Evolutionary conservation across 2,329 filamentous ascomycete species (phyloP).

Genomic region (Alternaria incomplexa): DNA sequence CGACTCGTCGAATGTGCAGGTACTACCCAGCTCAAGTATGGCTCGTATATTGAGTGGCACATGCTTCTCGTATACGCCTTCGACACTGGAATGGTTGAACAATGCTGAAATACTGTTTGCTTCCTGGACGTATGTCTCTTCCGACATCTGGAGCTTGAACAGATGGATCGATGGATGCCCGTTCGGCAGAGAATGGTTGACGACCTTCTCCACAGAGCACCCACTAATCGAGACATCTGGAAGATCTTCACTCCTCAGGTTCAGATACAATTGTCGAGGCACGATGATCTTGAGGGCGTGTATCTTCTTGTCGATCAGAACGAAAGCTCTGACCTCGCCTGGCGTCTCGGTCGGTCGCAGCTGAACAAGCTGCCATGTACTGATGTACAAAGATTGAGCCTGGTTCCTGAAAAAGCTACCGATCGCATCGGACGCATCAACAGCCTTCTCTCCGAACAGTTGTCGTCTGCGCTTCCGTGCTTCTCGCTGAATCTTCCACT

Average conservation of each 20-base stretch:
- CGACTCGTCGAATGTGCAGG: slow-evolving; percentile 90
- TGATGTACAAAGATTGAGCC: slow-evolving; percentile 86
- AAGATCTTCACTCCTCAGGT: slow-evolving; percentile 84
- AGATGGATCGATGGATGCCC: slow-evolving; percentile 92
- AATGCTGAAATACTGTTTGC: slow-evolving; percentile 80
- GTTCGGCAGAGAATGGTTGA: slow-evolving; percentile 91
- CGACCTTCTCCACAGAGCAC: slow-evolving; percentile 90
- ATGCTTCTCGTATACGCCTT: slow-evolving; percentile 96
- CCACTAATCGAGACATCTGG: slow-evolving; percentile 87
- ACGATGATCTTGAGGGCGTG: slow-evolving; percentile 89
- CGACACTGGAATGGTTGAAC: slow-evolving; percentile 91
- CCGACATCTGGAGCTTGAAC: slow-evolving; percentile 90
- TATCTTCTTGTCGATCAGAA: slow-evolving; percentile 91
- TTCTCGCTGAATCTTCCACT: slow-evolving; percentile 98
- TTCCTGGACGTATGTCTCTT: slow-evolving; percentile 86
- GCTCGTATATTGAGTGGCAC: slow-evolving; percentile 86
- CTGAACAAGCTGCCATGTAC: slow-evolving; percentile 94
- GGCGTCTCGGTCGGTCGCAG: slow-evolving; percentile 81
- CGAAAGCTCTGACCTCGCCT: slow-evolving; percentile 85
- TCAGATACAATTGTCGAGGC: slow-evolving; percentile 86
- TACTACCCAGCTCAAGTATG: slow-evolving; percentile 85
- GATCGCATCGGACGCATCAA: slow-evolving; percentile 64
- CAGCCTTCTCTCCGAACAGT: slow-evolving; percentile 85
- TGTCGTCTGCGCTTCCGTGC: slow-evolving; percentile 84
- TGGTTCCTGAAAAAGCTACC: slow-evolving; percentile 86